Conservation (phyloP, 768 basidiomycete species). For the Serendipita sp. region DNA sequence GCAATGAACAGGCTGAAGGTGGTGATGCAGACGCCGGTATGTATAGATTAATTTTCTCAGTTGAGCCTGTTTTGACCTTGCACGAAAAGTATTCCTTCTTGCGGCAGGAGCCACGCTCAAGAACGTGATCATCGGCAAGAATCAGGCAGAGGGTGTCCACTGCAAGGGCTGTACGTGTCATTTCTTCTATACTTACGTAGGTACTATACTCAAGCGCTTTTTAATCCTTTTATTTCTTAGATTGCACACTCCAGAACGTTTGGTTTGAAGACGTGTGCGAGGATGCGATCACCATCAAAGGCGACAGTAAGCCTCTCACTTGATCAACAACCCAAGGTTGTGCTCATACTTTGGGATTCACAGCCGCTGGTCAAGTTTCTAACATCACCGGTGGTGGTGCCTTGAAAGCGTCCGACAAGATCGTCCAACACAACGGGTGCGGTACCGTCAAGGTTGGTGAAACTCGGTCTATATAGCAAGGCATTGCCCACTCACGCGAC, state of each 20-base stretch:
- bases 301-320: conserved; percentile 21
- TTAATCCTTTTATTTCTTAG: neutral
- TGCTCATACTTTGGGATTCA: neutral
- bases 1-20: conserved; percentile 24
- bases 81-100: conserved; percentile 23
- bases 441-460: neutral
- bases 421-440: conserved; percentile 6
- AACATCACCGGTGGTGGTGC: conserved; percentile 4
- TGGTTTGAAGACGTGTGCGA: conserved; percentile 22
- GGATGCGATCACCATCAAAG: conserved; percentile 29
- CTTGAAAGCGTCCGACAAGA: neutral
- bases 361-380: neutral
- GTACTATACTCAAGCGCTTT: too few relatives aligned
- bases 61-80: neutral
- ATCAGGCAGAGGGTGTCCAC: conserved; percentile 29
- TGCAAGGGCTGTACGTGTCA: conserved; percentile 18
- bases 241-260: conserved; percentile 8
- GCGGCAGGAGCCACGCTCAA: conserved; percentile 28
- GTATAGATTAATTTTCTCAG: neutral
- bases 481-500: neutral
- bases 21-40: conserved; percentile 23
- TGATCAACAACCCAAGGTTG: neutral
- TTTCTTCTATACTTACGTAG: neutral
- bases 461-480: too few relatives aligned
- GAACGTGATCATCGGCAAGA: conserved; percentile 26